These are phyloP conservation scores for Cymbopogon citratus DNA, from an alignment of 176 grass and related monocot genomes.

Conservation along the genomic window DNA sequence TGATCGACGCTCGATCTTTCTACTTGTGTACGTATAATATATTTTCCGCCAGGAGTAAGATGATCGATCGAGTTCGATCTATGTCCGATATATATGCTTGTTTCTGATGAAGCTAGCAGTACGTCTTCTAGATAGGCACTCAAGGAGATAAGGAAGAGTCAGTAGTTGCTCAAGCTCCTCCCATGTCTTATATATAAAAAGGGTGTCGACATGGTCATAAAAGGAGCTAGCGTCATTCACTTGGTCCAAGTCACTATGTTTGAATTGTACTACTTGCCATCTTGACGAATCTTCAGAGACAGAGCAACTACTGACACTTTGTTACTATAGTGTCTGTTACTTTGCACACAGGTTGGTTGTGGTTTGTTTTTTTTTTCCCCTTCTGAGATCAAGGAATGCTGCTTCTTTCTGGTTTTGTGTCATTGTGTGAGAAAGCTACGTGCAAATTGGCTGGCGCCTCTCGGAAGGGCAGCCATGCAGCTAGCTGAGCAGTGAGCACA, in stretches of 20 bases:
- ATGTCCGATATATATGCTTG: background rate
- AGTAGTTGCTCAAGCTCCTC: background rate
- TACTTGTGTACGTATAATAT: background rate
- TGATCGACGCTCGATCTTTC: background rate
- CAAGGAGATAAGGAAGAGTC: background rate
- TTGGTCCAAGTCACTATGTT: constrained; percentile 49
- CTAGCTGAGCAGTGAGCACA: background rate
- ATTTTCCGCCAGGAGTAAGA: background rate
- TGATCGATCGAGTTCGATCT: background rate
- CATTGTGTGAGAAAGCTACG: background rate
- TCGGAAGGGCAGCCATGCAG: constrained; percentile 3
- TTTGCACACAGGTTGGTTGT: background rate
- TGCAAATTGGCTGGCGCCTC: background rate
- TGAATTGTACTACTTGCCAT: constrained; percentile 37
- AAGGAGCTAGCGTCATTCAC: background rate
- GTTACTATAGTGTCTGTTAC: constrained; percentile 3
- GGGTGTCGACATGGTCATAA: constrained; percentile 3
- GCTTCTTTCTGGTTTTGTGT: background rate
- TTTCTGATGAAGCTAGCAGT: constrained; percentile 1
- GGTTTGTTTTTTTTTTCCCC: background rate
- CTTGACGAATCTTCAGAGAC: constrained; percentile 26
- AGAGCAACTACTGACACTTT: background rate
- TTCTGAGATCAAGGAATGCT: background rate
- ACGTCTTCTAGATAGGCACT: background rate
- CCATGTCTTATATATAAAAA: constrained; percentile 20